These are phyloP conservation scores for Botrytis paeoniae DNA, from an alignment of 2,329 filamentous ascomycete genomes.

Conservation along the genomic window DNA sequence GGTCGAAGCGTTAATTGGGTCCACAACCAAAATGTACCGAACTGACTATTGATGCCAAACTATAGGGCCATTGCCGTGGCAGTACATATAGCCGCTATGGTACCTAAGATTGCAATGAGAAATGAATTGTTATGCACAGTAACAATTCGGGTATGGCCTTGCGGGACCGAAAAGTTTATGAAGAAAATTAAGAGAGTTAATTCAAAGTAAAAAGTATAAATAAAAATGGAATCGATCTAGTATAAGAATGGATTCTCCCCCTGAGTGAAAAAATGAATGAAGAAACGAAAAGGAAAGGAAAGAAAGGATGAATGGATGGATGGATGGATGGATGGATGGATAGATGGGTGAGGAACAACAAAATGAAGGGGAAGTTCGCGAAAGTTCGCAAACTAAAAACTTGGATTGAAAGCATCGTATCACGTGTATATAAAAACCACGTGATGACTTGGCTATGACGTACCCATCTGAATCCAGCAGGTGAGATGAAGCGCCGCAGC, in stretches of 20 bases:
- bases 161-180: neutral
- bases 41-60: neutral
- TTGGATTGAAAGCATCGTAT: neutral
- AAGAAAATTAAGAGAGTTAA: neutral
- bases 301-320: too few relatives aligned
- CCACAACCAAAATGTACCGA: neutral
- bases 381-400: neutral
- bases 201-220: neutral
- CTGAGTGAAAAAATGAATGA: neutral
- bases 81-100: neutral
- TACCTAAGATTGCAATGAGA: neutral
- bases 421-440: neutral
- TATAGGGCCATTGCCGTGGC: neutral
- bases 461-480: slow-evolving; percentile 7
- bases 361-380: slow-evolving; percentile 1
- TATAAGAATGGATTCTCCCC: neutral
- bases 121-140: neutral
- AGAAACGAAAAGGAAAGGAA: neutral
- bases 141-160: neutral
- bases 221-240: neutral
- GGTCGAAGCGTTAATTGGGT: neutral
- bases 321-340: neutral
- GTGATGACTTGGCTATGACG: slow-evolving; percentile 3
- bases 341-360: neutral
- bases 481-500: neutral